These are phyloP conservation scores for Onygena corvina DNA, from an alignment of 2,329 filamentous ascomycete genomes.

Conservation along the genomic window DNA sequence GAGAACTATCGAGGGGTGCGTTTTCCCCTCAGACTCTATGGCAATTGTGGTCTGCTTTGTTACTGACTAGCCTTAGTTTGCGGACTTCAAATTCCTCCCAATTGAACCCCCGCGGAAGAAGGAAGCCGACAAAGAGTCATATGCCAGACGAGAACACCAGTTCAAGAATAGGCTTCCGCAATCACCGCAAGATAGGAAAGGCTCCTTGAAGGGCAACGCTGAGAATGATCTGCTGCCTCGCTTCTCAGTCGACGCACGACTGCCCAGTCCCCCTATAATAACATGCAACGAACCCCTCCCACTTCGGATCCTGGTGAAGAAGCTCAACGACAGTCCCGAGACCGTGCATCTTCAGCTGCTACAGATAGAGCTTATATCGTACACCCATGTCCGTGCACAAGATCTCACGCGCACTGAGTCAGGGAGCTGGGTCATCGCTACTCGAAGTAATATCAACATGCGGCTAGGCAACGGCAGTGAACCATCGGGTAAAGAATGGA, in stretches of 20 bases:
- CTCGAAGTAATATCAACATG: constrained; percentile 57
- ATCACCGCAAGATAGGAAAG: constrained; percentile 36
- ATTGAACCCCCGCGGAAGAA: constrained; percentile 74
- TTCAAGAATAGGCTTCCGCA: constrained; percentile 33
- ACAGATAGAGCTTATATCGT: constrained; percentile 69
- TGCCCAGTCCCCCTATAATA: constrained; percentile 77
- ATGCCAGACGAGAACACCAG: constrained; percentile 60
- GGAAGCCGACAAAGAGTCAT: constrained; percentile 62
- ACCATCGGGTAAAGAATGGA: constrained; percentile 53
- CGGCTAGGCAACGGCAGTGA: constrained; percentile 50
- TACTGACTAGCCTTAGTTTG: constrained; percentile 24
- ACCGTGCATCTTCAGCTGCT: constrained; percentile 64
- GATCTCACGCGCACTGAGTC: constrained; percentile 58
- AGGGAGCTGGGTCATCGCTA: constrained; percentile 63
- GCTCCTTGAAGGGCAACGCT: constrained; percentile 44
- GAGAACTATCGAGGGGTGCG: constrained; percentile 61
- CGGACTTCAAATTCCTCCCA: constrained; percentile 73
- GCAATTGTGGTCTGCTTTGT: not conserved
- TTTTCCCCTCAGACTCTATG: constrained; percentile 9
- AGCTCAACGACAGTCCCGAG: constrained; percentile 56
- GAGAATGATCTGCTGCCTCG: constrained; percentile 35
- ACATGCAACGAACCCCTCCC: constrained; percentile 83
- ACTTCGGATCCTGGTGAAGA: constrained; percentile 66
- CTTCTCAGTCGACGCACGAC: constrained; percentile 66
- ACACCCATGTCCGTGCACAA: constrained; percentile 67